Evolutionary conservation across 805 yeast genomes (phyloP).

Genomic region (Metschnikowia orientalis): DNA sequence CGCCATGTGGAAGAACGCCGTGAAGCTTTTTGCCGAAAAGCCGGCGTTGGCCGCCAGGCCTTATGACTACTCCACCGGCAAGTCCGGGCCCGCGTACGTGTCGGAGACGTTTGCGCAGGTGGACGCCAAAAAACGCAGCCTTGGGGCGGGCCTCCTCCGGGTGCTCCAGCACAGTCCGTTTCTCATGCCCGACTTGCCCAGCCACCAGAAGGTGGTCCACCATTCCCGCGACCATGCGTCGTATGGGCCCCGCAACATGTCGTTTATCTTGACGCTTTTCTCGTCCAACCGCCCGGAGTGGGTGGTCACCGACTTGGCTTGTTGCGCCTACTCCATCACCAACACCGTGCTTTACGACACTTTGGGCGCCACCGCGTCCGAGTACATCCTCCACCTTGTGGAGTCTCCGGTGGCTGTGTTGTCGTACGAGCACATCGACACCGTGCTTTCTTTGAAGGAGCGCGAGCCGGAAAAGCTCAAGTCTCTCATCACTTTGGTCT

Average conservation of each 20-base stretch:
- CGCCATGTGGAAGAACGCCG: constrained; percentile 42
- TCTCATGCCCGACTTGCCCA: constrained; percentile 15
- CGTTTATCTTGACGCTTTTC: constrained; percentile 52
- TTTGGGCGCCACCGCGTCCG: constrained; percentile 53
- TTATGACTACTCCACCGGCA: constrained; percentile 22
- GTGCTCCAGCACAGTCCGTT: constrained; percentile 21
- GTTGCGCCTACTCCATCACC: constrained; percentile 43
- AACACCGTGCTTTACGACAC: constrained; percentile 26
- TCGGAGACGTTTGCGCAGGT: constrained; percentile 29
- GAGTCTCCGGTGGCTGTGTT: constrained; percentile 55
- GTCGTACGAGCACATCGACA: constrained; percentile 10
- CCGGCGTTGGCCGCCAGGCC: constrained; percentile 47
- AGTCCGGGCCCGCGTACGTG: constrained; percentile 29
- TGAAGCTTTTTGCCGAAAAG: constrained; percentile 28
- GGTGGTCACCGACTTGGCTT: constrained; percentile 66
- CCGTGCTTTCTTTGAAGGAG: constrained; percentile 12
- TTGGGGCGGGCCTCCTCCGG: constrained; percentile 40
- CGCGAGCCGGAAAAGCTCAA: constrained; percentile 13
- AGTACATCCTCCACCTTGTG: constrained; percentile 57
- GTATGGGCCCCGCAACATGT: constrained; percentile 14
- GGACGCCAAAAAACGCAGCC: constrained; percentile 24
- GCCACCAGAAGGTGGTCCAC: constrained; percentile 22
- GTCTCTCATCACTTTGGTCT: constrained; percentile 21
- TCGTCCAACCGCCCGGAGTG: constrained; percentile 63
- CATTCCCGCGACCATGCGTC: constrained; percentile 12